These are phyloP conservation scores for Xylariaceae sp. DNA, from an alignment of 2,329 filamentous ascomycete species.

Conservation along the genomic window DNA sequence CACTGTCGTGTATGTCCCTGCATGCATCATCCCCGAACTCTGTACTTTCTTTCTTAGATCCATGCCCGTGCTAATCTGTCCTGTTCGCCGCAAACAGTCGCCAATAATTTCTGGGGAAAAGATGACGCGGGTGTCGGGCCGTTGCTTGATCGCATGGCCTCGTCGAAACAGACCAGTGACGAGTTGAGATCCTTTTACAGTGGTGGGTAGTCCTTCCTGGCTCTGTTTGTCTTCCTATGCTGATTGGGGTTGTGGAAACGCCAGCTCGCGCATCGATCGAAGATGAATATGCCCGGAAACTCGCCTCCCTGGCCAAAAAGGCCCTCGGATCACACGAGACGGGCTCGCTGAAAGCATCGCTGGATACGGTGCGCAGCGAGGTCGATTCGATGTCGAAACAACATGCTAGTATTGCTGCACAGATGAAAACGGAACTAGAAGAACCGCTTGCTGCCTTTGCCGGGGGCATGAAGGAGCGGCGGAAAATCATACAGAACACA, in stretches of 20 bases:
- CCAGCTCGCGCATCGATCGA: slow-evolving; percentile 85
- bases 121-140: slow-evolving; percentile 93
- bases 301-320: slow-evolving; percentile 81
- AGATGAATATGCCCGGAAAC: slow-evolving; percentile 90
- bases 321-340: slow-evolving; percentile 81
- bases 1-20: slow-evolving; percentile 28
- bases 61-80: slow-evolving; percentile 21
- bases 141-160: slow-evolving; percentile 88
- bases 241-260: neutral
- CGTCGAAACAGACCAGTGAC: slow-evolving; percentile 89
- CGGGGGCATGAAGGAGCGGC: slow-evolving; percentile 89
- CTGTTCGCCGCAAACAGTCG: slow-evolving; percentile 53
- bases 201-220: slow-evolving; percentile 42
- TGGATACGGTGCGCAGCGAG: slow-evolving; percentile 84
- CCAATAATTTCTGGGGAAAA: slow-evolving; percentile 99
- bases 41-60: neutral
- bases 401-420: slow-evolving; percentile 79
- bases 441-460: slow-evolving; percentile 88
- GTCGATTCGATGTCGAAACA: slow-evolving; percentile 91
- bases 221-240: neutral
- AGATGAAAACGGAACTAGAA: slow-evolving; percentile 95
- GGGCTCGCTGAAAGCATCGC: slow-evolving; percentile 74
- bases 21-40: neutral
- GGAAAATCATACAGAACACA: slow-evolving; percentile 91
- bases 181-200: slow-evolving; percentile 89